Evolutionary conservation across 768 basidiomycete species (phyloP).

Genomic region (Phaeotremella skinneri): DNA sequence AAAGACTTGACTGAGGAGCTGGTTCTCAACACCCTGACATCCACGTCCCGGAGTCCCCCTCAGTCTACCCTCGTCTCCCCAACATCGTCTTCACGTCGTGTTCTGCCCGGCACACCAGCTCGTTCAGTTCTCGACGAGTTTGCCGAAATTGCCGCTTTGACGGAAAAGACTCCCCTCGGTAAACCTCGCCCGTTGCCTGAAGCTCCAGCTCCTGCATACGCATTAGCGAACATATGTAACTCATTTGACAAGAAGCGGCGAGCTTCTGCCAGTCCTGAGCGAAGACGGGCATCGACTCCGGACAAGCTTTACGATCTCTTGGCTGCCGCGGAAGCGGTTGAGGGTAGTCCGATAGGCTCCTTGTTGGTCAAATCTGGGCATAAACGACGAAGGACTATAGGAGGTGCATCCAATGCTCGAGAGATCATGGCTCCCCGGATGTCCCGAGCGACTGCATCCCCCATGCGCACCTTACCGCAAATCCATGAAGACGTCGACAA

Average conservation of each 20-base stretch:
- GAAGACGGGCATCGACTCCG: conserved; percentile 26
- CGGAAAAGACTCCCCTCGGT: conserved; percentile 35
- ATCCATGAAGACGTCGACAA: conserved; percentile 19
- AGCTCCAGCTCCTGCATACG: conserved; percentile 25
- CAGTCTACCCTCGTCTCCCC: conserved; percentile 41
- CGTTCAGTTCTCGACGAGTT: conserved; percentile 44
- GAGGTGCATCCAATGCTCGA: conserved; percentile 27
- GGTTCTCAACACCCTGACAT: conserved; percentile 3
- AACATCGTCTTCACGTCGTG: conserved; percentile 27
- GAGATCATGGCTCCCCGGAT: conserved; percentile 19
- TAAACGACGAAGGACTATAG: conserved; percentile 39
- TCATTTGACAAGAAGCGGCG: conserved; percentile 27
- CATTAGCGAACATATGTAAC: conserved; percentile 24
- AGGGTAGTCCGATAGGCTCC: conserved; percentile 34
- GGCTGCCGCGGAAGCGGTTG: conserved; percentile 42
- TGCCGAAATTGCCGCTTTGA: conserved; percentile 40
- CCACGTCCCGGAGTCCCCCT: conserved; percentile 21
- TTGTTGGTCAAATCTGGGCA: conserved; percentile 24
- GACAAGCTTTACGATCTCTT: conserved; percentile 39
- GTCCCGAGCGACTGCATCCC: conserved; percentile 23
- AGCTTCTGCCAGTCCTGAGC: conserved; percentile 28
- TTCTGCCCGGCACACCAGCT: conserved; percentile 39
- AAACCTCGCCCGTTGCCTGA: conserved; percentile 32
- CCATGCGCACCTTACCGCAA: conserved; percentile 17
- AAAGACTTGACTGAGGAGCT: conserved; percentile 27